Evolutionary conservation across 371 early-diverging fungal species (phyloP).

Genomic region (Rhizopus stolonifer): DNA sequence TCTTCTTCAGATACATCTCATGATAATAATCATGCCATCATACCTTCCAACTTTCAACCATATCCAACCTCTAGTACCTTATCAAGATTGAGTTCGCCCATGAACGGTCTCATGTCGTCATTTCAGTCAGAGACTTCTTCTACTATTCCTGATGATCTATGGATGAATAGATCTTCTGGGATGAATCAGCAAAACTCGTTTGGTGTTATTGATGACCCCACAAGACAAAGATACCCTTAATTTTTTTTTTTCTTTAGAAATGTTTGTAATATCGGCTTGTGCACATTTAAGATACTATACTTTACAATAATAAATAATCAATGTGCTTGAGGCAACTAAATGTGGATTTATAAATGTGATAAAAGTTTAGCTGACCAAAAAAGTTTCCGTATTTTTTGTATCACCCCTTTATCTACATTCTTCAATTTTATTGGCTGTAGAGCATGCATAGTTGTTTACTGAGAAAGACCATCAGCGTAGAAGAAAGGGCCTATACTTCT

Average conservation of each 20-base stretch:
- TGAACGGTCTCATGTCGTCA: background rate
- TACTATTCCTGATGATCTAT: background rate
- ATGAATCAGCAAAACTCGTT: background rate
- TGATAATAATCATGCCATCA: background rate
- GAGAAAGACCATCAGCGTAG: too few species aligned
- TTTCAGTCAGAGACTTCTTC: background rate
- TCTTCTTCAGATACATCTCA: background rate
- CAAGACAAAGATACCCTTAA: constrained; percentile 4
- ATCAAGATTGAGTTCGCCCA: background rate
- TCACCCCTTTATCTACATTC: too few species aligned
- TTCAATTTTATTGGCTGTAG: too few species aligned
- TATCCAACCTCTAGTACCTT: background rate
- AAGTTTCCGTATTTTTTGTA: too few species aligned
- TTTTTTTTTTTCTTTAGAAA: background rate
- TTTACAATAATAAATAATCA: too few species aligned
- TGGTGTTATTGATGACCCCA: background rate
- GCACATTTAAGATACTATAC: too few species aligned
- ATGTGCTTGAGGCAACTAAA: too few species aligned
- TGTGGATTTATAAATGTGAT: too few species aligned
- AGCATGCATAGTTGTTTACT: too few species aligned
- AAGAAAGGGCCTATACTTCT: too few species aligned
- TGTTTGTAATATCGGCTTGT: too few species aligned
- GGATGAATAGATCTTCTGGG: background rate
- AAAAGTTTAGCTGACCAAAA: too few species aligned
- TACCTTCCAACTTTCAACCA: background rate